Evolutionary conservation across 106 monocot genomes (phyloP), one percentile per base, ranked within the genome.

Genomic region (Vanilla planifolia): DNA sequence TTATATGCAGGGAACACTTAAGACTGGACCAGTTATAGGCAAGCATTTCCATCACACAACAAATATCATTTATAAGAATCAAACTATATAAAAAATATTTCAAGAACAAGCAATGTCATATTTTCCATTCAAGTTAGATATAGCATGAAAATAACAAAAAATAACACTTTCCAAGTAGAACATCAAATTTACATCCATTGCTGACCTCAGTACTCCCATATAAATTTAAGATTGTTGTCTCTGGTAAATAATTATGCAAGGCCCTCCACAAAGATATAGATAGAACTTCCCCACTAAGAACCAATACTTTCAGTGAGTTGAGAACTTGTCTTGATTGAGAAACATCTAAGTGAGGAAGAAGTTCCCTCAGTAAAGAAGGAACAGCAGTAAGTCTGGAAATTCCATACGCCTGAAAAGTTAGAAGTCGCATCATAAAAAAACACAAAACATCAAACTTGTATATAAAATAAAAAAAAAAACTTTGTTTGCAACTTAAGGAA

Each of bases 171-270:
- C 5, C 25, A 25, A 48, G n/a, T 2, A 24, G 60, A 69, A 74
- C 75, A 46, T 67, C 41, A 67, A 67, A 53, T 46, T 36, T 43
- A 32, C 55, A 59, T 51, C 51, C 66, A 57, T 27, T 64, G 21
- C 80, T 81, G 48, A 95, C 95, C 95, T 95, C 95, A 47, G 95
- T 95, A 30, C 83, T 95, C 59, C 95, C 95, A 76, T 95, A 95
- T 35, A 95, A 59, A 74, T 95, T 95, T 43, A 95, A 43, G 6
- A 95, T 90, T 22, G 71, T 78, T 16, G 95, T 81, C 20, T 76
- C 64, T 41, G 86, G 95, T 39, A 95, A 58, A 69, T 74, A 61
- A 52, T 74, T 30, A 51, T 71, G 56, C 23, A 95, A 73, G 43
- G 56, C 22, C 55, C 67, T 65, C 89, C 89, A 95, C 58, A 95